Base-by-base conservation (phyloP, 2,329 filamentous ascomycete species). In the Venturia effusa region DNA sequence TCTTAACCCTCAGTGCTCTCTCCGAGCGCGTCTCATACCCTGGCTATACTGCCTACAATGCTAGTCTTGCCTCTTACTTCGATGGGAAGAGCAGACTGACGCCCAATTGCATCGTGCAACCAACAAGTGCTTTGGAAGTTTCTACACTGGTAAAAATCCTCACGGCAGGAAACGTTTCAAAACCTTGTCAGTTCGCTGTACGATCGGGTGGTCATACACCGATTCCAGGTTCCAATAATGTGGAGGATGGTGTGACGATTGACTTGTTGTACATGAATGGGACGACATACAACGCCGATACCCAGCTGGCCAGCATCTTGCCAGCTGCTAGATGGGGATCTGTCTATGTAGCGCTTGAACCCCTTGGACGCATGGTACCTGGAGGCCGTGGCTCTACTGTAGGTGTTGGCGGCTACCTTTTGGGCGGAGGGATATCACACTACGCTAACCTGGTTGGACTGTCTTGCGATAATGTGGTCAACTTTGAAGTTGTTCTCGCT, bases 401-500 rank as follows among this genome's bases (percentile, higher is more conserved):
- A 30, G 64, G 64, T 11, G 51, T 63, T 24, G 61, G 61, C 30
- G 64, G 64, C 5, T 37, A 64, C 27, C 15, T 63, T 19, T 27
- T 64, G 15, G 61, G 61, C 71, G 74, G 74, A 15, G 73, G 74
- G 0, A 55, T 75, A 8, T 74, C 70, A 4, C 75, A 71, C 65
- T 74, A 73, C 59, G 71, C 71, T 3, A 67, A 68, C 6, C 68
- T 68, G 0, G 68, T 68, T 51, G 74, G 74, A 10, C 70, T 68
- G 43, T 71, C 67, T 48, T 73, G 69, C 67, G 73, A 69, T 67
- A 76, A 69, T 64, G 69, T 72, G 40, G 39, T 67, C 34, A 71
- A 71, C 43, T 75, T 71, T 64, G 70, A 77, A 32, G 63, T 77
- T 7, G 71, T 76, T 0, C 70, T 76, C 10, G 32, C 59, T 22